Evolutionary conservation across 495 filamentous ascomycete genomes (phyloP).

Genomic region (Neurospora sp.): DNA sequence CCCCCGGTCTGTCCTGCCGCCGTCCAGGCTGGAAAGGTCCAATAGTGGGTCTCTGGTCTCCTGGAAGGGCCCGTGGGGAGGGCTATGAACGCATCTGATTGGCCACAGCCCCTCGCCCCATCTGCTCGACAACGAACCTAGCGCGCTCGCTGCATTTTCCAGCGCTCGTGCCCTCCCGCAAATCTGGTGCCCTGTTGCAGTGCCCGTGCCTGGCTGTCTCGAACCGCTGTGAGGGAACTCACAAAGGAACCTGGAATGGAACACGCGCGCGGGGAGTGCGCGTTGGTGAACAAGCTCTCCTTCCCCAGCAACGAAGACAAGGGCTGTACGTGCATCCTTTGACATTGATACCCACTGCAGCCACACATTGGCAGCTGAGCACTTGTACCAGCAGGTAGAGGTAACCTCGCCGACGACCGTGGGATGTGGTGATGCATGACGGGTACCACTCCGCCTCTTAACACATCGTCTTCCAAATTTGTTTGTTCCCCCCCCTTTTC

Average conservation of each 20-base stretch:
- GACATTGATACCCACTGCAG: background rate
- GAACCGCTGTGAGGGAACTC: background rate
- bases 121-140: background rate
- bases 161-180: background rate
- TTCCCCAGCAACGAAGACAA: background rate
- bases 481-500: background rate
- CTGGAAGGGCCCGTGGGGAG: background rate
- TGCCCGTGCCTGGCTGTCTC: background rate
- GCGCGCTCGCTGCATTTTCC: background rate
- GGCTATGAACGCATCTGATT: background rate
- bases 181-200: background rate
- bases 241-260: background rate
- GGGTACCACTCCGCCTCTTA: background rate
- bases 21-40: background rate
- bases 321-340: background rate
- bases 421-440: background rate
- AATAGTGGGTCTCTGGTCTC: background rate
- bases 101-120: background rate
- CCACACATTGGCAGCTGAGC: background rate
- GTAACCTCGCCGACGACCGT: background rate
- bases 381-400: background rate
- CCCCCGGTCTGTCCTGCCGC: background rate
- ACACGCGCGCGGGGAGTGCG: background rate
- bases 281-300: background rate
- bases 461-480: background rate